Conservation (phyloP, 2,329 filamentous ascomycete species). For the Gremmenia infestans region DNA sequence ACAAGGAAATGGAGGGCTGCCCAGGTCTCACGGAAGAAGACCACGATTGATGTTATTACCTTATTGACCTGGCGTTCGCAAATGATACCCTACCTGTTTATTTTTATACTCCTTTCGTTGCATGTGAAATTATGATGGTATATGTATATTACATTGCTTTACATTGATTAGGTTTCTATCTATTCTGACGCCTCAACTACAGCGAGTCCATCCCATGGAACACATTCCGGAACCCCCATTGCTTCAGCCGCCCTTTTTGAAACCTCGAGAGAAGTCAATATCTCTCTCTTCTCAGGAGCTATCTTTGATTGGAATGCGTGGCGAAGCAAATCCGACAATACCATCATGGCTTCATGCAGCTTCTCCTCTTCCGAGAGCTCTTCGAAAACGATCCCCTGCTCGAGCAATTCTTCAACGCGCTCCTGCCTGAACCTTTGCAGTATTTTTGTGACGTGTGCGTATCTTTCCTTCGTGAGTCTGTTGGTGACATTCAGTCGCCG, state of each 20-base stretch:
- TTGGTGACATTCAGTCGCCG: slow-evolving; percentile 35
- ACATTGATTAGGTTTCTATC: background rate
- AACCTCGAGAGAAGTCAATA: background rate
- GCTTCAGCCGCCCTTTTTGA: slow-evolving; percentile 15
- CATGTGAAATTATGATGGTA: background rate
- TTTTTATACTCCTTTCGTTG: background rate
- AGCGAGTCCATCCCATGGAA: slow-evolving; percentile 10
- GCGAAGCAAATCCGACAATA: slow-evolving; percentile 27
- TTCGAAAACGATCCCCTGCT: slow-evolving; percentile 26
- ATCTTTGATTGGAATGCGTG: slow-evolving; percentile 19
- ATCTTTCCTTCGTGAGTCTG: slow-evolving; percentile 38
- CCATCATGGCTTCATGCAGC: slow-evolving; percentile 28
- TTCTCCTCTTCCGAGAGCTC: slow-evolving; percentile 23
- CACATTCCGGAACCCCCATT: slow-evolving; percentile 23
- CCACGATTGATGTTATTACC: slow-evolving; percentile 45
- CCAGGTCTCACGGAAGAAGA: slow-evolving; percentile 86
- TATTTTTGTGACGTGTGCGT: slow-evolving; percentile 40
- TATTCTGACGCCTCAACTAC: background rate
- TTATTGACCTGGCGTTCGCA: slow-evolving; percentile 12
- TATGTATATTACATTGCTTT: background rate
- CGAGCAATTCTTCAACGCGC: slow-evolving; percentile 23
- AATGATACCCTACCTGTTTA: slow-evolving; percentile 23
- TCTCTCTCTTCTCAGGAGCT: slow-evolving; percentile 2
- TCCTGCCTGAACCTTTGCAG: slow-evolving; percentile 36
- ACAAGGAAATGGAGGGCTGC: slow-evolving; percentile 76